Base-by-base conservation (phyloP, 106 monocot species). In the Iris macrosiphon region DNA sequence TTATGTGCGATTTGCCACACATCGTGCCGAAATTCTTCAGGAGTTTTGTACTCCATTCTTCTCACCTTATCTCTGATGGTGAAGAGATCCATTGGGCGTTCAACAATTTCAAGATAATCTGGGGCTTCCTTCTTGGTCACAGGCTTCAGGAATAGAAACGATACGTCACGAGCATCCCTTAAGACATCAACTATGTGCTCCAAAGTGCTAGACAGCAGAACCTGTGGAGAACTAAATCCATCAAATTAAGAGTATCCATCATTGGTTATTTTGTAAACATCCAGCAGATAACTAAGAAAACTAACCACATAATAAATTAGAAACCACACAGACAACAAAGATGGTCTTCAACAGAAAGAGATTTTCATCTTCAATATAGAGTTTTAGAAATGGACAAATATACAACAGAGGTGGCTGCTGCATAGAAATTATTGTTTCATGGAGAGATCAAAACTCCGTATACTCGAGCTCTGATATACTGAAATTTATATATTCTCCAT, bases 121-220 rank as follows among this genome's bases (percentile, higher is more conserved):
- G 92, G 92, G n/a, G 92, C 92, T 45, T 92, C 92, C 70, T 92
- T 92, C 77, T 68, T 92, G 2, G 79, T 78, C 37, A 92, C 92
- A 11, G 92, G 92, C 60, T 87, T 92, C 1, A 73, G 42, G 44
- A 92, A 92, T 5, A 92, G 64, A 57, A 65, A 87, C 1, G 92
- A 79, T 4, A 78, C 47, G 15, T 61, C 70, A 0, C 14, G 22
- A 10, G 28, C 43, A 4, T 73, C 75, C 59, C 59, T 69, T 59
- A 92, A 57, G 27, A 21, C 62, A 19, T 79, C 92, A 1, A 92
- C 74, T 55, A 92, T 80, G 45, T 49, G 65, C 53, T 74, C 82
- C 49, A 92, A 59, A 45, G 83, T 69, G 47, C 87, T 92, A 27
- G 82, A 73, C 10, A 92, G 61, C 21, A 73, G 49, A 11, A 92